phyloP scores from a whole-genome alignment of 768 basidiomycete species.

The Boletus coccyginus region DNA sequence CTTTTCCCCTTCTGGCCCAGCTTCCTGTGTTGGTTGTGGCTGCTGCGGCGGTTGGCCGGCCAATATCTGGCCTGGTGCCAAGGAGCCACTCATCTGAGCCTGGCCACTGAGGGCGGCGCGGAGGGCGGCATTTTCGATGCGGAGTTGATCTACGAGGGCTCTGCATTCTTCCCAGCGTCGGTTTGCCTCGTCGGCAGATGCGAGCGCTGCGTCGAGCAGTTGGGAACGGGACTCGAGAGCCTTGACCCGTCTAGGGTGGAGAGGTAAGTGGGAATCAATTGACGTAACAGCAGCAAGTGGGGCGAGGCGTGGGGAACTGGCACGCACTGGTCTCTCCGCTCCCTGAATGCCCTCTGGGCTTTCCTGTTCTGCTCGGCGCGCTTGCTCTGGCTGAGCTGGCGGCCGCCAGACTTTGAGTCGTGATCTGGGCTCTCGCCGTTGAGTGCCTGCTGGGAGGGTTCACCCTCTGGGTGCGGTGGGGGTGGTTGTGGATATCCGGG shows the following conservation, averaged over 20 bases:
- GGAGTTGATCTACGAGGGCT: conserved; percentile 83
- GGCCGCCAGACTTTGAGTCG: conserved; percentile 32
- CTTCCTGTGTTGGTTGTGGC: conserved; percentile 21
- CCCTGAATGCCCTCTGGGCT: conserved; percentile 88
- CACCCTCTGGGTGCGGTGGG: conserved; percentile 21
- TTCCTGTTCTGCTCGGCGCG: conserved; percentile 94
- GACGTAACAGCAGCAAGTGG: background rate
- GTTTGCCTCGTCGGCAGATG: conserved; percentile 85
- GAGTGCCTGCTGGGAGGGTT: conserved; percentile 29
- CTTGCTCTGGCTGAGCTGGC: conserved; percentile 75
- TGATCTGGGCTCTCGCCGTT: conserved; percentile 18
- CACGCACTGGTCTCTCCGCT: conserved; percentile 82
- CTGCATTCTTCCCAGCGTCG: conserved; percentile 89
- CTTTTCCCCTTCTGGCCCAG: conserved; percentile 27
- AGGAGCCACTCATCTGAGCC: conserved; percentile 31
- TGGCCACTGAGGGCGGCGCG: conserved; percentile 60
- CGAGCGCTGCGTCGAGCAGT: conserved; percentile 80
- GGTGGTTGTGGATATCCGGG: conserved; percentile 31
- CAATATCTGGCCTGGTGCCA: conserved; percentile 30
- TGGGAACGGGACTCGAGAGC: conserved; percentile 83
- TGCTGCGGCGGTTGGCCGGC: conserved; percentile 22
- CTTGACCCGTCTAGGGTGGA: conserved; percentile 68
- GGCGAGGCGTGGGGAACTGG: background rate
- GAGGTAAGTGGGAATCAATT: conserved; percentile 11
- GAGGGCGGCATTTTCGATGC: conserved; percentile 78